Evolutionary conservation across 2,329 filamentous ascomycete species (phyloP).

Genomic region (Zasmidium cellare): DNA sequence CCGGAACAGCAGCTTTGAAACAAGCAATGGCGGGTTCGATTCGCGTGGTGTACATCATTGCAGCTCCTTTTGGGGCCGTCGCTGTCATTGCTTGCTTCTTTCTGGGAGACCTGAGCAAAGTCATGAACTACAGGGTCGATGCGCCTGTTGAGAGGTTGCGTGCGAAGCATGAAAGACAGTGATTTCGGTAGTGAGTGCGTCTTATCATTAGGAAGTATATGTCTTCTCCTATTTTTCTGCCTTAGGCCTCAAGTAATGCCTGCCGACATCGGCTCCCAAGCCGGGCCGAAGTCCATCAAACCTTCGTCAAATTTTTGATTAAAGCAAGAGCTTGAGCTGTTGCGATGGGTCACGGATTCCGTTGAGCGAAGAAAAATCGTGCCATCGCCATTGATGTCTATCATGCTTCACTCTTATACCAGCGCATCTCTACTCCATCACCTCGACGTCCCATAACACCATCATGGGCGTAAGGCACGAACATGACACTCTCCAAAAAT

Average conservation of each 20-base stretch:
- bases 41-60: slow-evolving; percentile 5
- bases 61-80: background rate
- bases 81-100: background rate
- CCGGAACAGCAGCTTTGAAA: slow-evolving; percentile 24
- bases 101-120: slow-evolving; percentile 5
- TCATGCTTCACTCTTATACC: background rate
- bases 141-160: slow-evolving; percentile 2
- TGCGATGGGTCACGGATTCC: too few species aligned
- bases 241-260: too few species aligned
- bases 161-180: background rate
- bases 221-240: too few species aligned
- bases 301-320: too few species aligned
- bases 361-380: too few species aligned
- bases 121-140: slow-evolving; percentile 5
- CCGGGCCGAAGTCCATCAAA: too few species aligned
- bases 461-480: background rate
- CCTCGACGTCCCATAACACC: background rate
- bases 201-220: too few species aligned
- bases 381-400: background rate
- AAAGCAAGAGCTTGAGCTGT: too few species aligned
- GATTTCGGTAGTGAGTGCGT: too few species aligned
- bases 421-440: background rate
- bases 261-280: too few species aligned
- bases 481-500: background rate
- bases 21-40: slow-evolving; percentile 6